Base-by-base conservation (phyloP, 148 eudicot species). In the Silene uniflora region DNA sequence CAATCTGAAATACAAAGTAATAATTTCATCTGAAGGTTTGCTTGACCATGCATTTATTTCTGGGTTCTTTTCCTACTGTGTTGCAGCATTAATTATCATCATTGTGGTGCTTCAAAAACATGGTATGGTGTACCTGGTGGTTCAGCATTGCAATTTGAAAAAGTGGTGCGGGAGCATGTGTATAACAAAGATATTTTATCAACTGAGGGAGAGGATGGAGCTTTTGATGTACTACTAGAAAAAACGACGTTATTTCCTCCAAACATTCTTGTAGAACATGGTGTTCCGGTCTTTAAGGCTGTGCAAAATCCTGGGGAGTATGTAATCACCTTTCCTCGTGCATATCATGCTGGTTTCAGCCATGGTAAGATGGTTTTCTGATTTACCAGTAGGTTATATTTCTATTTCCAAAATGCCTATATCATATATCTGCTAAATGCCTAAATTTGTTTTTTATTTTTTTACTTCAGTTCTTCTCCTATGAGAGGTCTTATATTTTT, bases 91-190 rank as follows among this genome's bases (percentile, higher is more conserved):
- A 96, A 96, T 76, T 96, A 92, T 79, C 99, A 96, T 71, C 99
- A 96, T 78, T 92, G 97, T 78, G 99, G 99, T 76, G 99, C 99
- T 64, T 85, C 98, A 74, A 96, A 96, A 89, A 96, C 99, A 61
- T 96, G 99, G 99, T 96, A 96, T 80, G 99, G 99, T 27, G 80
- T 96, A 78, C 99, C 99, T 78, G 98, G 99, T 79, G 88, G 74
- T 77, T 90, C 97, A 61, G 99, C 99, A 69, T 83, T 87, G 83
- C 90, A 87, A 76, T 96, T 96, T 85, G 99, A 96, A 73, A 92
- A 91, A 83, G 98, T 86, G 42, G 99, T 92, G 13, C 76, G 83
- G 75, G 93, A 92, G 75, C 84, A 89, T 79, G 99, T 96, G 55
- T 96, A 96, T 79, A 75, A 87, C 27, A 84, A 73, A 62, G 93